These are phyloP conservation scores for Leishmania braziliensis DNA, from an alignment of 208 protist genomes.

Conservation along the genomic window DNA sequence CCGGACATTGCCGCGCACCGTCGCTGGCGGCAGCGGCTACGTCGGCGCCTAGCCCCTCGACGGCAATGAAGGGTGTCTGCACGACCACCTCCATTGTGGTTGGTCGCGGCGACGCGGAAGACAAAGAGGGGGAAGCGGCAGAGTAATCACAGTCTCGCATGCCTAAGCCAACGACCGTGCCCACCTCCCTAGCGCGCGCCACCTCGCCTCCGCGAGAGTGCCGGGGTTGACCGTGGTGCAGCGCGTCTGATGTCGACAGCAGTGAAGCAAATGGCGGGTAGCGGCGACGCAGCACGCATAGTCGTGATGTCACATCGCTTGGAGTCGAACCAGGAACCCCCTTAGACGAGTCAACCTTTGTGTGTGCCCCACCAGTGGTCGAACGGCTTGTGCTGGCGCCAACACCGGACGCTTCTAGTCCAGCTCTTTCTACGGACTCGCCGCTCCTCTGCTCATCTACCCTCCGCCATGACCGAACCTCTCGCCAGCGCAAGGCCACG, in stretches of 20 bases:
- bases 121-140: background rate
- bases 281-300: constrained; percentile 27
- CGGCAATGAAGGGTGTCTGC: constrained; percentile 17
- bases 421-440: background rate
- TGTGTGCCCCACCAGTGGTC: background rate
- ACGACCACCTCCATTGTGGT: constrained; percentile 14
- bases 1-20: background rate
- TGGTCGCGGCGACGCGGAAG: background rate
- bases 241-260: background rate
- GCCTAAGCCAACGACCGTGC: background rate
- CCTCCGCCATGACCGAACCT: constrained; percentile 13
- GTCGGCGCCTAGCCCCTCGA: constrained; percentile 13
- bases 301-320: constrained; percentile 11
- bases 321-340: background rate
- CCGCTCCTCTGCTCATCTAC: background rate
- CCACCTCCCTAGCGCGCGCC: background rate
- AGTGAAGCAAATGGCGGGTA: background rate
- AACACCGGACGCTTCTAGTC: background rate
- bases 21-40: background rate
- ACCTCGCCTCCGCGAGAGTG: background rate
- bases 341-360: background rate
- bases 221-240: background rate
- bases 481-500: constrained; percentile 31
- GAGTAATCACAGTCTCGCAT: background rate
- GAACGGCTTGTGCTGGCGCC: too few relatives aligned